These are phyloP conservation scores for Beauveria brongniartii DNA, from an alignment of 2,329 filamentous ascomycete genomes.

Conservation along the genomic window DNA sequence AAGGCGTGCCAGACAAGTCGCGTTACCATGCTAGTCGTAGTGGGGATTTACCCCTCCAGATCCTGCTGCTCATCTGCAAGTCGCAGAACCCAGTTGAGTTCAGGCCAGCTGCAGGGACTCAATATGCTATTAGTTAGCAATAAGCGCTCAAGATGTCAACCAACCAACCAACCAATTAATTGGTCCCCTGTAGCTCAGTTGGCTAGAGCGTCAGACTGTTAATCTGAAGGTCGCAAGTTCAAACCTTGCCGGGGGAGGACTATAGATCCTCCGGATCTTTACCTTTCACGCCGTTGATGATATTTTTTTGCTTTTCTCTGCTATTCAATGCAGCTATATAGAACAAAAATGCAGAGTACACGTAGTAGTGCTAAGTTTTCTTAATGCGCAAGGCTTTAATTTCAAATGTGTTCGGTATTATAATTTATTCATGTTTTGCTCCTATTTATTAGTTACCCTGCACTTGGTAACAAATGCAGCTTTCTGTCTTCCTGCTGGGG, in stretches of 20 bases:
- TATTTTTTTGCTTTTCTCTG: background rate
- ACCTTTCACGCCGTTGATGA: too few relatives aligned
- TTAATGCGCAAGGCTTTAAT: too few relatives aligned
- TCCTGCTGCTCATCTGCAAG: background rate
- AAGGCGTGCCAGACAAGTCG: background rate
- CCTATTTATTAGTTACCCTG: too few relatives aligned
- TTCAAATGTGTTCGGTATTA: too few relatives aligned
- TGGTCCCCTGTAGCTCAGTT: constrained; percentile 12
- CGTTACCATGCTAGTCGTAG: background rate
- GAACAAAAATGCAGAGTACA: too few relatives aligned
- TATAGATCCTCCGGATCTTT: background rate
- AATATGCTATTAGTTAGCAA: background rate
- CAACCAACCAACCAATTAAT: background rate
- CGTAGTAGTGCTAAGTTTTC: too few relatives aligned
- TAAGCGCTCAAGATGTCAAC: background rate
- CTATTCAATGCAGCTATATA: too few relatives aligned
- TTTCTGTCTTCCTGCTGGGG: too few relatives aligned
- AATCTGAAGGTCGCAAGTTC: constrained; percentile 24
- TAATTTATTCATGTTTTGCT: too few relatives aligned
- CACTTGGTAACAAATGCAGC: too few relatives aligned
- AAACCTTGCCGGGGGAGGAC: constrained; percentile 22
- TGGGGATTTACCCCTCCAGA: background rate
- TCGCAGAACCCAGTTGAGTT: too few relatives aligned
- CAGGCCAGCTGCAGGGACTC: too few relatives aligned
- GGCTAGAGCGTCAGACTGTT: constrained; percentile 12